A percentile compares a stretch with the other conserved stretches of the same genome.
Evolutionary conservation across 805 yeast genomes (phyloP).

Genomic region (Dipodascopsis uninucleata): DNA sequence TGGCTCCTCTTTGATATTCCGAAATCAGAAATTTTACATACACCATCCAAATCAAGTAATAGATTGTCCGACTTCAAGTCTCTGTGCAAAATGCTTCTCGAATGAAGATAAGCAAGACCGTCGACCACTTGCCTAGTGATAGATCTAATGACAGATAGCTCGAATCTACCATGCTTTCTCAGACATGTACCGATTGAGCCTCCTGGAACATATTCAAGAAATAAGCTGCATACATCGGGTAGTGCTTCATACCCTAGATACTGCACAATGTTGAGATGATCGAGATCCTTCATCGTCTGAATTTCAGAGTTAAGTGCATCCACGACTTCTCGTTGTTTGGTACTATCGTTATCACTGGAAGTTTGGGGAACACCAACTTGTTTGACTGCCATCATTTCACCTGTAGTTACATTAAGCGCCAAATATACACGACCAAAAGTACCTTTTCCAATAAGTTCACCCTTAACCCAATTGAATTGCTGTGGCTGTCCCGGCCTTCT

Average conservation of each 20-base stretch:
- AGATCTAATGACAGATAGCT: conserved; percentile 67
- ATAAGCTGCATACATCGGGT: conserved; percentile 72
- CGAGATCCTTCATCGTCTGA: conserved; percentile 87
- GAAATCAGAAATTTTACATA: conserved; percentile 92
- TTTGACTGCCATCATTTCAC: conserved; percentile 98
- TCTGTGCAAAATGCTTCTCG: conserved; percentile 82
- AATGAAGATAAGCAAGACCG: conserved; percentile 85
- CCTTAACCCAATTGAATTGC: conserved; percentile 96
- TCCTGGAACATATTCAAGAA: conserved; percentile 95
- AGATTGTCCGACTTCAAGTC: conserved; percentile 94
- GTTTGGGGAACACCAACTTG: conserved; percentile 71
- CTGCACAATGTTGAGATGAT: conserved; percentile 92
- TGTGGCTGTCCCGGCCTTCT: conserved; percentile 54
- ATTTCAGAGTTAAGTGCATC: conserved; percentile 88
- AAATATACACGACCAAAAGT: conserved; percentile 92
- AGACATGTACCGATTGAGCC: conserved; percentile 90
- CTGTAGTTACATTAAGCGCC: conserved; percentile 91
- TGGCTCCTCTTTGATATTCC: conserved; percentile 79
- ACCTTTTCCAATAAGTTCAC: conserved; percentile 94
- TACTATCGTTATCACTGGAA: conserved; percentile 32
- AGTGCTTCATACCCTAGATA: conserved; percentile 87
- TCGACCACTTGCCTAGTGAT: conserved; percentile 74
- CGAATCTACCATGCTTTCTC: conserved; percentile 78
- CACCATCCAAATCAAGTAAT: conserved; percentile 83
- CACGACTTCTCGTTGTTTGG: conserved; percentile 52